Evolutionary conservation across 176 grass and related monocot genomes (phyloP), one percentile per base, ranked within the genome.

Genomic region (Cenchrus fungigraminus): DNA sequence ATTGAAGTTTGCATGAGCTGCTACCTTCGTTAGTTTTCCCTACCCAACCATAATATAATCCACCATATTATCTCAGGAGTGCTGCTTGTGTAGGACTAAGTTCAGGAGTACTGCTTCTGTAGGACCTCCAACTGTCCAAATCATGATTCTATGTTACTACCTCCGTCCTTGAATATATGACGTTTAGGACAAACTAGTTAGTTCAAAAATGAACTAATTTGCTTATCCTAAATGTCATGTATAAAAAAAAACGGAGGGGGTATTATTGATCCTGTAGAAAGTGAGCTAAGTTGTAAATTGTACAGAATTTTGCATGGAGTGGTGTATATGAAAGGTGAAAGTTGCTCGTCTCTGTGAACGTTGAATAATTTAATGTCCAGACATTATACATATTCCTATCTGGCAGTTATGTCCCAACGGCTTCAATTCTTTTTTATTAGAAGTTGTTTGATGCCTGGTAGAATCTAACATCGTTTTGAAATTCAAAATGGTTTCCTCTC

Each of bases 1-100:
- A 12, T 84, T 96, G 88, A 92, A 89, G 81, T 92, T 99, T 80
- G 88, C 79, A 40, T 40, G 37, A 40, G 37, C 37, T 40, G 37
- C 4, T 25, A 25, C 25, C 25, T 25, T 25, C 25, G 25, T 25
- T 25, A 25, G 25, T 40, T 40, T 40, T 4, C 37, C 37, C 37
- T 40, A 40, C 15, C 53, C 61, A 84, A 40, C 25, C 75, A 50
- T 61, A 54, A 83, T 40, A 40, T 40, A 40, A 25, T 75, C 60
- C 53, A 6, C 53, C 80, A 29, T 80, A 82, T 75, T 91, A 76
- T 80, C 73, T 83, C 43, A 87, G 59, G 59, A 66, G 68, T 67
- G 58, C 56, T 86, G 79, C 71, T 65, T 86, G 34, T 84, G 62
- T 91, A 76, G 69, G 53, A 70, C 28, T 47, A 75, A 84, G 75